Base-by-base conservation (phyloP, 2,329 filamentous ascomycete species). In the Verticillium longisporum region DNA sequence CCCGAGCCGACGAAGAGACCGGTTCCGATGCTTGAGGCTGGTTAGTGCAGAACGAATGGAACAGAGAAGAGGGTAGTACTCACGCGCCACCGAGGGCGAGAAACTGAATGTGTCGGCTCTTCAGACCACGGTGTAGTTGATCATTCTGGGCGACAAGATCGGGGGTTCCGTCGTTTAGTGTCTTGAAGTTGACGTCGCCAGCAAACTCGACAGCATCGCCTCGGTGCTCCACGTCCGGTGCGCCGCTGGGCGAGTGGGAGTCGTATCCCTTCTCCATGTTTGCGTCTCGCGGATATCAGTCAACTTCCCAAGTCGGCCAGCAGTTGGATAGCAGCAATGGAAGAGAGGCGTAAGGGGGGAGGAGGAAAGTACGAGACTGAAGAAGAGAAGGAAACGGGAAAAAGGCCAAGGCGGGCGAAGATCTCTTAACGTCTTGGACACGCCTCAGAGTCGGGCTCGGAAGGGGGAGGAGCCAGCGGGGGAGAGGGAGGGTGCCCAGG, bases 1-100 rank as follows among this genome's bases (percentile, higher is more conserved):
- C 85, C 85, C 41, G 83, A 85, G 61, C 85, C 84, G 63, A 88
- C 79, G 70, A 88, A 88, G 21, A 88, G 78, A 66, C 85, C 85
- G 3, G 85, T 88, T 60, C 85, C 85, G 64, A 88, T 87, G 26
- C 70, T 81, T 66, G 26, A 31, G 26, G 26, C 26, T 31, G 26
- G 26, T 31, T 61, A 38, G 54, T 2, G 55, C 56, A 62, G 4
- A 31, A 31, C 3, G 4, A 31, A 31, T 3, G 4, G 4, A 31
- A 31, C 26, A 31, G 38, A 13, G 18, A 21, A 10, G 45, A 26
- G 15, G 18, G 61, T 34, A 31, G 26, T n/a, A 68, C 73, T 71
- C 64, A 74, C 71, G 75, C 75, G 66, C 74, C 74, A 69, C 80
- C 81, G 14, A 86, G 74, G 26, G 84, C 84, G 41, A 87, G 74